Percentiles rank a stretch among this genome's conserved stretches.
Evolutionary conservation across 1,284 basidiomycete species (phyloP).

Genomic region (Amylostereum areolatum): DNA sequence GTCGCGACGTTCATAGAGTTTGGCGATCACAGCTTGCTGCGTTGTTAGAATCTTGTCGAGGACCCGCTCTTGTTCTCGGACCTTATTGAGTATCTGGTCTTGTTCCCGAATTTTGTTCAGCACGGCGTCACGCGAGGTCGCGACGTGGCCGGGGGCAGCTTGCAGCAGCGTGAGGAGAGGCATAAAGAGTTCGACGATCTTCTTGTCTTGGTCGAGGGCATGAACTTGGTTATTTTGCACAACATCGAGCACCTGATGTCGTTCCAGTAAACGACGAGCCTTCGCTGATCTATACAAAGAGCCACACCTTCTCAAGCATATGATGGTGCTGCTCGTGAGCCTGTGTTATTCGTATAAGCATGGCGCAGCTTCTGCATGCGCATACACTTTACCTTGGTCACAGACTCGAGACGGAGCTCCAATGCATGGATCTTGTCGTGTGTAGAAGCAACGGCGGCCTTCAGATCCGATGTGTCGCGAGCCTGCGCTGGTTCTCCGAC

Average conservation of each 20-base stretch:
- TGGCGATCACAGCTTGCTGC: too few relatives aligned
- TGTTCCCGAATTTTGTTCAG: constrained; percentile 27
- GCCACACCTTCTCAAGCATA: too few relatives aligned
- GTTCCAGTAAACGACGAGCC: constrained; percentile 27
- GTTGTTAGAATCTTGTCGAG: constrained; percentile 13
- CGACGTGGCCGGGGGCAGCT: constrained; percentile 49
- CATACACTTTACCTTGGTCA: constrained; percentile 38
- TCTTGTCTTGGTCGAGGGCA: constrained; percentile 28
- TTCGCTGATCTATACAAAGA: too few relatives aligned
- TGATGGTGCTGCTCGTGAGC: too few relatives aligned
- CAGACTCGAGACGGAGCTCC: constrained; percentile 49
- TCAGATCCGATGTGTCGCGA: constrained; percentile 32
- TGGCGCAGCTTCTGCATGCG: background rate
- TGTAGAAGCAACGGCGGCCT: constrained; percentile 30
- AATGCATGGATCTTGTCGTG: constrained; percentile 38
- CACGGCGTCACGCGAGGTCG: constrained; percentile 37
- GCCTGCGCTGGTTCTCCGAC: constrained; percentile 53
- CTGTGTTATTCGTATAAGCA: background rate
- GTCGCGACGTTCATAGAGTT: too few relatives aligned
- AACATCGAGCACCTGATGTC: constrained; percentile 46
- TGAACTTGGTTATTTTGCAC: constrained; percentile 48
- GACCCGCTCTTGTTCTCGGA: constrained; percentile 15
- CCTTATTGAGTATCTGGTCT: constrained; percentile 5
- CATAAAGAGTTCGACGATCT: constrained; percentile 42
- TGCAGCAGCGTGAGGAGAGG: constrained; percentile 56